A percentile compares a stretch with the other conserved stretches of the same genome.
Conservation (phyloP, 306 rosid species). For the Alnus glutinosa region DNA sequence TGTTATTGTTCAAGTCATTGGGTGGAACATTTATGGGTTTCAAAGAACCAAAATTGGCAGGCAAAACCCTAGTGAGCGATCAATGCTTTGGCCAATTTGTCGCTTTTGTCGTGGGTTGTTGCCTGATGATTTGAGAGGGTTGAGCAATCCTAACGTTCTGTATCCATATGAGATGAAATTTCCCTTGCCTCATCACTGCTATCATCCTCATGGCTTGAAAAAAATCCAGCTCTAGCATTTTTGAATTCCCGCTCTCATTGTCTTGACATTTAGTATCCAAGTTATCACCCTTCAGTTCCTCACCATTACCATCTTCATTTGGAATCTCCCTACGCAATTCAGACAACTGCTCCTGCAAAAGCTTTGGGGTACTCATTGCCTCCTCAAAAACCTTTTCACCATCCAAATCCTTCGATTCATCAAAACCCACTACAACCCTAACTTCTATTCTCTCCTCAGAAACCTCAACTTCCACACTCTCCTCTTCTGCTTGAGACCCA, state of each 20-base stretch:
- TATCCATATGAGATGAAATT: constrained; percentile 18
- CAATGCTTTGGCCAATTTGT: no score
- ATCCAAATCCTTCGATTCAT: constrained; percentile 42
- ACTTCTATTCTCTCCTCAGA: constrained; percentile 32
- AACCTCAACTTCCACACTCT: constrained; percentile 40
- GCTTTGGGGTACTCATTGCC: constrained; percentile 40
- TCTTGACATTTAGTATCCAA: constrained; percentile 30
- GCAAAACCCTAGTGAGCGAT: no score
- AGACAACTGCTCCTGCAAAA: constrained; percentile 27
- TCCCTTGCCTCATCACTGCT: constrained; percentile 24
- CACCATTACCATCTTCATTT: constrained; percentile 30
- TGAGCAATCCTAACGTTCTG: constrained; percentile 25
- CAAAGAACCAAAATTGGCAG: no score
- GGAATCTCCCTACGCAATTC: constrained; percentile 36
- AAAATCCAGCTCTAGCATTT: constrained; percentile 30
- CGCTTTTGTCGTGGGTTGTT: no score
- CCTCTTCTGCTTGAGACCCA: constrained; percentile 42
- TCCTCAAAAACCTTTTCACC: constrained; percentile 62
- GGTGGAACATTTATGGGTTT: no score
- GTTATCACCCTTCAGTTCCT: constrained; percentile 33
- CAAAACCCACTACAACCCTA: constrained; percentile 35
- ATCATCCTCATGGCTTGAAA: constrained; percentile 36
- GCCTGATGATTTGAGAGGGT: no score
- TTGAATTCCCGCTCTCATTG: constrained; percentile 20
- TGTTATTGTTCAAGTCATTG: no score